Base-by-base conservation (phyloP, 1,139 yeast species). In the Nakaseomyces bracarensis region DNA sequence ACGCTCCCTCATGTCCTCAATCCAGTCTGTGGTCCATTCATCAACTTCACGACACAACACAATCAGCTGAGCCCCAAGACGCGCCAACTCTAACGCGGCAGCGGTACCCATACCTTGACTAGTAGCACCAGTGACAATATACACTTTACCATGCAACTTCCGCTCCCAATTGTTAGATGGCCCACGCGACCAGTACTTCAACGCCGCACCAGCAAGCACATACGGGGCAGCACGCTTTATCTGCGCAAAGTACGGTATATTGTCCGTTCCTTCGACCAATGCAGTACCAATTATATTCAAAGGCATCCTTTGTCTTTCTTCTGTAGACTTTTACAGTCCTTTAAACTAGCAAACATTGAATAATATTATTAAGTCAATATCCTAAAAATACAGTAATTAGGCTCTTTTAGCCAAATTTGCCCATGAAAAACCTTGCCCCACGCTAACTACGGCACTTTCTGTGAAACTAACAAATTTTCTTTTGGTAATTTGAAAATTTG, bases 71-170 rank as follows among this genome's bases (percentile, higher is more conserved):
- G 97, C 97, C 1, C 98, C 98, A 41, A 76, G 66, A 0, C 53
- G 46, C 0, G 96, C 97, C 51, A 91, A 60, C 29, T 87, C 89
- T 38, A 70, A 68, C 0, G 77, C 94, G 1, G 84, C 71, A 4
- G 75, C 73, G 0, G 93, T 83, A 0, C 98, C 98, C 45, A 86
- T 62, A 0, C 98, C 97, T 45, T 59, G 63, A 2, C 93, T 73
- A 0, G 98, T 91, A 1, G 94, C 98, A 5, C 98, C 95, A 0
- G 89, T 81, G 9, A 81, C 68, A 39, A 91, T 68, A 52, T 77
- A 84, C 9, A 91, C 97, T 53, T 82, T 78, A 2, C 98, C 96
- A 58, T 91, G 96, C 63, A 91, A 66, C 49, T 87, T 89, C 46
- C 96, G 71, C 49, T 85, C 95, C 95, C 96, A 87, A 0, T 87